These are phyloP conservation scores for Populus euphratica DNA, from an alignment of 345 rosid genomes.

Conservation along the genomic window DNA sequence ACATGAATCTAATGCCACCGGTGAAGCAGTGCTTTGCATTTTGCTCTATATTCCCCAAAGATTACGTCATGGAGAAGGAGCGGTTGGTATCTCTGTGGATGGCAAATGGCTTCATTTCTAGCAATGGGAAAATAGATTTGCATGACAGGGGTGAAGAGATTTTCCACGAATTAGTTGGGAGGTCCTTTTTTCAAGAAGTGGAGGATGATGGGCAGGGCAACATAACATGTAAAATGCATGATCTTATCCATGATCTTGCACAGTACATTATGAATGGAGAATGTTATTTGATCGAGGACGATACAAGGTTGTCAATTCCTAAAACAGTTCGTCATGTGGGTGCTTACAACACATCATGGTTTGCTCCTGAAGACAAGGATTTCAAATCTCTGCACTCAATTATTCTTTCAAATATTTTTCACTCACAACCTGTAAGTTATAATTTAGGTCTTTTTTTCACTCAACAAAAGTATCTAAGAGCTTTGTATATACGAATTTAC, in stretches of 20 bases:
- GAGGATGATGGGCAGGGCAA: neutral
- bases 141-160: constrained; percentile 14
- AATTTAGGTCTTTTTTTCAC: neutral
- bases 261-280: constrained; percentile 7
- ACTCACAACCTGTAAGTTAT: neutral
- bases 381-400: neutral
- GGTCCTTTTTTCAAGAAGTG: constrained; percentile 14
- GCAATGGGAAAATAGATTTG: neutral
- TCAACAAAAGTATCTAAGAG: neutral
- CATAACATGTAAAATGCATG: constrained; percentile 22
- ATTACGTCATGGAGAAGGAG: neutral
- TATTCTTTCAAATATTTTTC: neutral
- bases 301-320: neutral
- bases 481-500: neutral
- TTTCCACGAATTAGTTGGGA: constrained; percentile 15
- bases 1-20: neutral
- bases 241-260: constrained; percentile 25
- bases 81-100: constrained; percentile 22
- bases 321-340: neutral
- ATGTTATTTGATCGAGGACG: neutral
- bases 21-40: constrained; percentile 3
- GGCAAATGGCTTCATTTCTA: constrained; percentile 24
- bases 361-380: neutral
- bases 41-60: constrained; percentile 9
- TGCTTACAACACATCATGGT: neutral